A percentile compares a stretch with the other conserved stretches of the same genome.
Evolutionary conservation across 2,329 filamentous ascomycete genomes (phyloP).

Genomic region (Penicillium capsulatum): DNA sequence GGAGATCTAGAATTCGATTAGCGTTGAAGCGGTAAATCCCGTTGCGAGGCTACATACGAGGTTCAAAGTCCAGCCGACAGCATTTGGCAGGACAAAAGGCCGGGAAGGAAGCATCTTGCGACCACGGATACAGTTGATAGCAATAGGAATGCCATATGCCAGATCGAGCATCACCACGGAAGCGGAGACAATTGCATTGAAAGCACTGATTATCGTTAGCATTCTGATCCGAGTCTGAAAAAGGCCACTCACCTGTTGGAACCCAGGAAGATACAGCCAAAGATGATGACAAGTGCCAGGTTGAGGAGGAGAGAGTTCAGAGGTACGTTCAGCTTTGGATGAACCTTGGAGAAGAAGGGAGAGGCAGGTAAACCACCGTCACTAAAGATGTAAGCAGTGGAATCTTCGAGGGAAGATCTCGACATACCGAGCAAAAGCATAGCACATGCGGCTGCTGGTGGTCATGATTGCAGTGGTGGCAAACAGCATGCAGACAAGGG

Average conservation of each 20-base stretch:
- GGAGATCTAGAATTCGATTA: constrained; percentile 43
- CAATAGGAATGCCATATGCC: constrained; percentile 69
- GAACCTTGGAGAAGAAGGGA: constrained; percentile 57
- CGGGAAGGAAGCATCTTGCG: constrained; percentile 61
- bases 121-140: constrained; percentile 64
- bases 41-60: constrained; percentile 33
- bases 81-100: constrained; percentile 53
- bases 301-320: constrained; percentile 63
- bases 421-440: constrained; percentile 32
- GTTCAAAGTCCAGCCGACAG: constrained; percentile 59
- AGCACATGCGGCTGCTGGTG: constrained; percentile 36
- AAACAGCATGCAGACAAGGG: constrained; percentile 32
- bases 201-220: constrained; percentile 48
- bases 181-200: constrained; percentile 67
- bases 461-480: constrained; percentile 35
- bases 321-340: constrained; percentile 59
- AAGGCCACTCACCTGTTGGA: constrained; percentile 41
- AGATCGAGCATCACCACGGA: constrained; percentile 68
- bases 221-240: constrained; percentile 18
- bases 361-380: constrained; percentile 65
- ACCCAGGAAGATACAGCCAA: constrained; percentile 67
- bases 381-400: constrained; percentile 27
- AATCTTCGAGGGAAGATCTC: background rate
- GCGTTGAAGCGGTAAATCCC: background rate
- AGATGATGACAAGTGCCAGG: constrained; percentile 58